Evolutionary conservation across 2,329 filamentous ascomycete genomes (phyloP), one percentile per base, ranked within the genome.

Genomic region (Curvularia sp.): DNA sequence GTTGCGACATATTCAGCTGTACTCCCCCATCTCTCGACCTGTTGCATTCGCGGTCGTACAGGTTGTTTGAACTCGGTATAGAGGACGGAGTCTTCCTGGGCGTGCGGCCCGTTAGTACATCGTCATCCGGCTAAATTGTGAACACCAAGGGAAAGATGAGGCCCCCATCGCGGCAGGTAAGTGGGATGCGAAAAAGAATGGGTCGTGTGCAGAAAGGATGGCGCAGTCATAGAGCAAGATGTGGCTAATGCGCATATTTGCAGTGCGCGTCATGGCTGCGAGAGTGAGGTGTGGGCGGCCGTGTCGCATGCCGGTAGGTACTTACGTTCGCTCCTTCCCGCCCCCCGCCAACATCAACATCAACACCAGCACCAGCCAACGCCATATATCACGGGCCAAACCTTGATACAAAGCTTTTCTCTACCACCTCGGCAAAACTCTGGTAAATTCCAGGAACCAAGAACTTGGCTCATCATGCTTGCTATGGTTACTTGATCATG

Each of bases 211-310:
- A 31, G 30, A 33, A 12, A n/a, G 13, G 7, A 50, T n/a, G 24
- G 38, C 15, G 39, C 31, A 49, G 13, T 38, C 47, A 39, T 31
- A 7, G 9, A 26, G 3, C 18, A 13, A 44, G 51, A 38, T 55
- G 58, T 54, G 44, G 61, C 62, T 28, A 47, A 48, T 50, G 55
- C 60, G 62, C 50, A 56, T 61, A 63, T 12, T 12, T n/a, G 6
- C 12, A 15, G 33, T n/a, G 3, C 22, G 50, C 52, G 57, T 57
- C 39, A 33, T 58, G 51, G 53, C 33, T 41, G 35, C 41, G 28
- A 9, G 20, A 35, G 28, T 43, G 57, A 26, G 41, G 8, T 7
- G 18, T 46, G 49, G 35, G 47, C 35, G 28, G 33, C 43, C 15
- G 41, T 43, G 47, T 62, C 44, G 53, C 55, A 49, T 46, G 46